phyloP scores from a whole-genome alignment of 2,329 filamentous ascomycete genomes.

The Fusarium pseudograminearum region DNA sequence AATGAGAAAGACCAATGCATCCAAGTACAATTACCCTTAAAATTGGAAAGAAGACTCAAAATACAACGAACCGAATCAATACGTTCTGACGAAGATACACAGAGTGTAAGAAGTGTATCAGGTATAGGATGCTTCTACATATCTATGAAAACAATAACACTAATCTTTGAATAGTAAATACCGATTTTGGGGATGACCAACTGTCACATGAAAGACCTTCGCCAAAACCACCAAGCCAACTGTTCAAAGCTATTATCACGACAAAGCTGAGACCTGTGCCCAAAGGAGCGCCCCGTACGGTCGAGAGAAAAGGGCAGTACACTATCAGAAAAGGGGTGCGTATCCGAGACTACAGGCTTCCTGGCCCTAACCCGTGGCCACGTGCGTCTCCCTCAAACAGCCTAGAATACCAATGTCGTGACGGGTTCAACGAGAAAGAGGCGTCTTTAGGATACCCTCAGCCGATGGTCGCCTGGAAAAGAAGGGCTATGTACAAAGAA shows the following conservation, averaged over 20 bases:
- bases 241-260: too few relatives aligned
- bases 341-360: constrained; percentile 49
- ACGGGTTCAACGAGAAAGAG: constrained; percentile 49
- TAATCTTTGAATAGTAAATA: neutral
- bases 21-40: neutral
- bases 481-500: neutral
- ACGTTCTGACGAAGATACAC: constrained; percentile 11
- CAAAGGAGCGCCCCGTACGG: constrained; percentile 42
- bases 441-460: constrained; percentile 24
- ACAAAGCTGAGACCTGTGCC: constrained; percentile 46
- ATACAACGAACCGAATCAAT: constrained; percentile 39
- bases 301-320: constrained; percentile 47
- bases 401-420: constrained; percentile 47
- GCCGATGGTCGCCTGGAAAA: constrained; percentile 12
- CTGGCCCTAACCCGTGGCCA: constrained; percentile 1
- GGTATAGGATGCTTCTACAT: neutral
- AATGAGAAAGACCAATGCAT: neutral
- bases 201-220: neutral
- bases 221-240: neutral
- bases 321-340: constrained; percentile 48
- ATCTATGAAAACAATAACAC: neutral
- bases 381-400: constrained; percentile 11
- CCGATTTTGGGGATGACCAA: neutral
- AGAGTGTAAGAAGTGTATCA: neutral
- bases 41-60: constrained; percentile 1